Evolutionary conservation across 2,329 filamentous ascomycete species (phyloP).

Genomic region (Fusarium sp.): DNA sequence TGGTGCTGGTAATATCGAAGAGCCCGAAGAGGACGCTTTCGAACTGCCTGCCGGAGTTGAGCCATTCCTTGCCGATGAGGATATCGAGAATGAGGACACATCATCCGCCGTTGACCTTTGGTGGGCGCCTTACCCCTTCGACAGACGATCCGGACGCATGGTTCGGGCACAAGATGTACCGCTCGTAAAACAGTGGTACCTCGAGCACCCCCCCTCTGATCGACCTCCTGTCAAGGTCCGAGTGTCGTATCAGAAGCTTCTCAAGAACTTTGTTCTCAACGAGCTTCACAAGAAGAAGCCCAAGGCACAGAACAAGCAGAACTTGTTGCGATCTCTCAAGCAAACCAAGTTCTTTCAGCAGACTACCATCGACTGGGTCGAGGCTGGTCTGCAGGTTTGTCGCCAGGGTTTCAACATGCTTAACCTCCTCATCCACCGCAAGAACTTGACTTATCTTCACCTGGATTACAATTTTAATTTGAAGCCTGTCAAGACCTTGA

Average conservation of each 20-base stretch:
- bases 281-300: conserved; percentile 96
- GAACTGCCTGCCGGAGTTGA: conserved; percentile 82
- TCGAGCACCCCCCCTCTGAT: conserved; percentile 91
- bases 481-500: conserved; percentile 98
- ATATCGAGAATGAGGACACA: conserved; percentile 89
- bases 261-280: conserved; percentile 96
- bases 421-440: conserved; percentile 95
- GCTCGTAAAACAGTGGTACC: conserved; percentile 97
- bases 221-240: conserved; percentile 93
- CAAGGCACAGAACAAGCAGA: conserved; percentile 95
- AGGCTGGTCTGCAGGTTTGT: conserved; percentile 97
- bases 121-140: conserved; percentile 98
- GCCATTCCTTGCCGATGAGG: conserved; percentile 90
- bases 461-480: conserved; percentile 99
- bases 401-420: conserved; percentile 99
- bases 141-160: conserved; percentile 94
- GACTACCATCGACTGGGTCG: conserved; percentile 99
- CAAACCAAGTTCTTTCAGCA: conserved; percentile 99
- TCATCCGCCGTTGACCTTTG: conserved; percentile 91
- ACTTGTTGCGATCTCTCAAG: conserved; percentile 88
- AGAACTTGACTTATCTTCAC: conserved; percentile 98
- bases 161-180: conserved; percentile 97
- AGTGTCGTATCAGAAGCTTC: conserved; percentile 96
- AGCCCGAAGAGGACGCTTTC: conserved; percentile 83
- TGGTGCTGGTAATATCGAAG: conserved; percentile 78